These are phyloP conservation scores for Scheffersomyces illinoinensis DNA, from an alignment of 1,139 yeast genomes.

Conservation along the genomic window DNA sequence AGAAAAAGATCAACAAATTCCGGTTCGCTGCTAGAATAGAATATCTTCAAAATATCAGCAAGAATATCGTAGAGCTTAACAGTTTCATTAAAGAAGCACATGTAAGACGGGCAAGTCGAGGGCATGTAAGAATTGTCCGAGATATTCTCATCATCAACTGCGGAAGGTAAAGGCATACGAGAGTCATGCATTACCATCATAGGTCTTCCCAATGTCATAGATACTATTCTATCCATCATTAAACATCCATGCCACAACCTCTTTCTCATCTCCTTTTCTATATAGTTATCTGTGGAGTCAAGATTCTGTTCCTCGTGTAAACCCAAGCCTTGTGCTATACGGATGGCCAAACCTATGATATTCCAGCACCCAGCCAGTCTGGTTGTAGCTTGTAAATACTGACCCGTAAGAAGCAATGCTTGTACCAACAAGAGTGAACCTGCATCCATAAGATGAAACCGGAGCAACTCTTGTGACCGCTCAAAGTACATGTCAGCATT, in stretches of 20 bases:
- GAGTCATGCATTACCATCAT: constrained; percentile 12
- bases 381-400: constrained; percentile 12
- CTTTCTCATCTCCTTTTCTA: constrained; percentile 11
- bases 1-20: constrained; percentile 7
- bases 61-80: constrained; percentile 12
- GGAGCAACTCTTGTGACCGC: constrained; percentile 9
- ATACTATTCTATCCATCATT: constrained; percentile 12
- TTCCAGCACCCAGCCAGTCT: constrained; percentile 12
- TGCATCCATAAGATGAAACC: constrained; percentile 11
- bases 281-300: constrained; percentile 6
- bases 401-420: constrained; percentile 12
- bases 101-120: constrained; percentile 7
- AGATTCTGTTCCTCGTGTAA: constrained; percentile 7
- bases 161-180: constrained; percentile 6
- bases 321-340: background rate
- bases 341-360: background rate
- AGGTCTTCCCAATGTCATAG: constrained; percentile 12
- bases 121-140: constrained; percentile 4
- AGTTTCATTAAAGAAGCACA: constrained; percentile 11
- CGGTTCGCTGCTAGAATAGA: constrained; percentile 7
- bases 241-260: constrained; percentile 13
- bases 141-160: constrained; percentile 12
- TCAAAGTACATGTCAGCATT: constrained; percentile 11
- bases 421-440: constrained; percentile 13
- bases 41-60: constrained; percentile 11